A percentile compares a stretch with the other conserved stretches of the same genome.
Evolutionary conservation across 2,329 filamentous ascomycete genomes (phyloP).

Genomic region (Ophiostoma pallidulum): DNA sequence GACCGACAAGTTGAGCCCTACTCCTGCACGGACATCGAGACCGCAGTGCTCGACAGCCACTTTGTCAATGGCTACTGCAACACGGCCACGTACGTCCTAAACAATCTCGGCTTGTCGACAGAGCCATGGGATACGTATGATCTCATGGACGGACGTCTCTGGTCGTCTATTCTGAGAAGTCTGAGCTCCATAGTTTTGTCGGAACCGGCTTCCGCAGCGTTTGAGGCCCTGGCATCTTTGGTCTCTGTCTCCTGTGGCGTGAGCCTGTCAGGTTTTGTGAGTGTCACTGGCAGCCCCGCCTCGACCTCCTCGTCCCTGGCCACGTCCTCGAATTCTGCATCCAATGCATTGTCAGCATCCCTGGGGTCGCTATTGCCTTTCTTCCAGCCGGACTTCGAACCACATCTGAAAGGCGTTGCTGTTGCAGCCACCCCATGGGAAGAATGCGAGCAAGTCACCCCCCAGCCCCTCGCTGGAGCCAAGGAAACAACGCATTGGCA

Average conservation of each 20-base stretch:
- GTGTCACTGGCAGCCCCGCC: no score
- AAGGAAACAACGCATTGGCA: neutral
- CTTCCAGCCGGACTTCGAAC: conserved; percentile 36
- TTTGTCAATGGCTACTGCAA: neutral
- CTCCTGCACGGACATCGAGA: neutral
- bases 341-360: no score
- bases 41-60: neutral
- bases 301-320: no score
- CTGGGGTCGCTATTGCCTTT: conserved; percentile 34
- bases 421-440: no score
- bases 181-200: neutral
- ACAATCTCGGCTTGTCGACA: neutral
- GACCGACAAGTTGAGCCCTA: neutral
- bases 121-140: conserved; percentile 18
- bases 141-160: conserved; percentile 19
- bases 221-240: neutral
- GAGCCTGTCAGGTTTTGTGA: neutral
- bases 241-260: neutral
- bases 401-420: conserved; percentile 34
- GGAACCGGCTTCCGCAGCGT: neutral
- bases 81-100: neutral
- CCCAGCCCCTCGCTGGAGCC: no score
- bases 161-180: neutral
- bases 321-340: no score
- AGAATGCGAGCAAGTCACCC: no score